Evolutionary conservation across 2,329 filamentous ascomycete species (phyloP).

Genomic region (Magnaporthiopsis incrustans): DNA sequence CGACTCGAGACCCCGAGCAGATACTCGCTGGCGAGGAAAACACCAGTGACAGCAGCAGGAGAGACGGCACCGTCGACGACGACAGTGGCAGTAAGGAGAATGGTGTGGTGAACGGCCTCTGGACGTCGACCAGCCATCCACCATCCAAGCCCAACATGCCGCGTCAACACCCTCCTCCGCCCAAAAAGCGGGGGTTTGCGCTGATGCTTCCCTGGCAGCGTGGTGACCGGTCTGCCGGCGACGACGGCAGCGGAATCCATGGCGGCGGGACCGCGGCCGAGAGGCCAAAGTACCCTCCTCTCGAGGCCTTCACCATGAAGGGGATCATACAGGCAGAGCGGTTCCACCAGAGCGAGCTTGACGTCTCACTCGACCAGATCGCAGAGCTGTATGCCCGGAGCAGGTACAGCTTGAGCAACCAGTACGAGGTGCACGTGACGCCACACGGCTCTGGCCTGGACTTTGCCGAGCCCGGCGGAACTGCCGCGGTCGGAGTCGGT

Average conservation of each 20-base stretch:
- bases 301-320: conserved; percentile 58
- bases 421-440: conserved; percentile 57
- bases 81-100: background rate
- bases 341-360: conserved; percentile 37
- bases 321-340: conserved; percentile 46
- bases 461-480: conserved; percentile 27
- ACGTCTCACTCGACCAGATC: conserved; percentile 54
- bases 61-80: background rate
- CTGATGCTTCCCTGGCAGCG: conserved; percentile 21
- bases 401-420: conserved; percentile 56
- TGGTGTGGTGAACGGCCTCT: conserved; percentile 4
- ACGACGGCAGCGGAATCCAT: conserved; percentile 12
- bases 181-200: conserved; percentile 1
- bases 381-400: conserved; percentile 60
- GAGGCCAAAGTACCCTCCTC: conserved; percentile 43
- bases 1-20: background rate
- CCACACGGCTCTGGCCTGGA: conserved; percentile 51
- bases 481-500: background rate
- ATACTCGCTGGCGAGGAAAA: background rate
- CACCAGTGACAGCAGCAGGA: background rate
- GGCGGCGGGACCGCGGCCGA: conserved; percentile 8
- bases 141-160: conserved; percentile 4
- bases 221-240: conserved; percentile 7
- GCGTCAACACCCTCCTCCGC: conserved; percentile 4
- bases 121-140: background rate